These are phyloP conservation scores for Penicillium sp. DNA, from an alignment of 2,329 filamentous ascomycete genomes.

Conservation along the genomic window DNA sequence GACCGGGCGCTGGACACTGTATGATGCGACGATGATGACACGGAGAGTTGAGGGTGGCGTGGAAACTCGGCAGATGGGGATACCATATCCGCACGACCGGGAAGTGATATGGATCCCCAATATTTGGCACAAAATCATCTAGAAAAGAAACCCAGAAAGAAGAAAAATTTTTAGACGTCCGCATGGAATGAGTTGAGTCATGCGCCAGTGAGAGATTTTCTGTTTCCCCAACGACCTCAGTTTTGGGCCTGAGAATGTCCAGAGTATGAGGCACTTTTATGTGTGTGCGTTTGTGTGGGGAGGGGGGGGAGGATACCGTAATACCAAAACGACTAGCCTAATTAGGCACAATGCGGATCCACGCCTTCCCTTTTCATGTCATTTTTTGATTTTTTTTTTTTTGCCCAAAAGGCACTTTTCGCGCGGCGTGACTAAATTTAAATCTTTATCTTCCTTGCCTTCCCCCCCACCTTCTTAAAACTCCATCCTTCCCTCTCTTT, in stretches of 20 bases:
- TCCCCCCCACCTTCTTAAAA: constrained; percentile 27
- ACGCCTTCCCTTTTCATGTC: constrained; percentile 3
- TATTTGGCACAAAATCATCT: no score
- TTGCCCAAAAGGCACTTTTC: neutral
- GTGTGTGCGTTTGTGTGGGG: neutral
- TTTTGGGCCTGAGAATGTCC: constrained; percentile 18
- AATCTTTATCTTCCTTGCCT: constrained; percentile 26
- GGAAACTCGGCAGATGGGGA: constrained; percentile 6
- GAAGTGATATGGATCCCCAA: neutral
- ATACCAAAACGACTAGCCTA: neutral
- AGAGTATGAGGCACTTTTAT: constrained; percentile 15
- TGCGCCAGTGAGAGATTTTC: constrained; percentile 18
- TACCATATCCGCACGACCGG: neutral
- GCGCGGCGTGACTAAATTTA: constrained; percentile 26
- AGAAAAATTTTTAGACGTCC: no score
- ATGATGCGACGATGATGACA: constrained; percentile 29
- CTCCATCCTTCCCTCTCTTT: constrained; percentile 21
- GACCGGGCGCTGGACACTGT: constrained; percentile 14
- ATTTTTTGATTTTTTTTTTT: neutral
- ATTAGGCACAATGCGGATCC: neutral
- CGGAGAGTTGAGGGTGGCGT: constrained; percentile 16
- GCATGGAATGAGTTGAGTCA: constrained; percentile 9
- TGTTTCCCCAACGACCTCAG: constrained; percentile 27
- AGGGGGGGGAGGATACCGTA: neutral
- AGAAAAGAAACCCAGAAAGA: no score